Conservation (phyloP, 441 rosid genomes). For the Rhodomyrtus psidioides region DNA sequence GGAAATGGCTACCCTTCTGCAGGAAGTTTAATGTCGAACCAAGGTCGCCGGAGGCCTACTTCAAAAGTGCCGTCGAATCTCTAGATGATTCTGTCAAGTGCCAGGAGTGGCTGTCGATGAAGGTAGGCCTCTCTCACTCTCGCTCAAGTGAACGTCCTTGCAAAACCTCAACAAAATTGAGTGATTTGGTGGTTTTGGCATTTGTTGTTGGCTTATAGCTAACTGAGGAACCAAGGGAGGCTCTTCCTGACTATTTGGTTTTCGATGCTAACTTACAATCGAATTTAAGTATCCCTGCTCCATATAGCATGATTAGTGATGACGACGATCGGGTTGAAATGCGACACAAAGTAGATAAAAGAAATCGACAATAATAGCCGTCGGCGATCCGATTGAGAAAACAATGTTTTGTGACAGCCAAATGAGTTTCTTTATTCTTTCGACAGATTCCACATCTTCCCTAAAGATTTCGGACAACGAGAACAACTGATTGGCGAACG, state of each 20-base stretch:
- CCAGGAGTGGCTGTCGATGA: background rate
- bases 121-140: background rate
- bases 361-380: background rate
- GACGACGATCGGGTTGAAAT: no score
- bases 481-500: background rate
- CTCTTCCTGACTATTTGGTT: background rate
- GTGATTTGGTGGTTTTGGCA: background rate
- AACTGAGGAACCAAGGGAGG: background rate
- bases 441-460: background rate
- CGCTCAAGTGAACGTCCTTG: background rate
- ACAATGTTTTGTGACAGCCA: background rate
- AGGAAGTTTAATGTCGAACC: background rate
- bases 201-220: background rate
- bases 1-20: constrained; percentile 9
- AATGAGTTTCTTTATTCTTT: background rate
- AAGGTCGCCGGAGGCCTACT: constrained; percentile 4
- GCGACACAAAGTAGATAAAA: background rate
- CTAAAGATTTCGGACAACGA: background rate
- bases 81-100: background rate
- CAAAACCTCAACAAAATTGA: background rate
- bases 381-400: background rate
- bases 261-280: background rate
- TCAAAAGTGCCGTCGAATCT: background rate
- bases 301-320: background rate
- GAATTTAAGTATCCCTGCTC: background rate